Evolutionary conservation across 176 grass and related monocot species (phyloP).

Genomic region (Lolium multiflorum): DNA sequence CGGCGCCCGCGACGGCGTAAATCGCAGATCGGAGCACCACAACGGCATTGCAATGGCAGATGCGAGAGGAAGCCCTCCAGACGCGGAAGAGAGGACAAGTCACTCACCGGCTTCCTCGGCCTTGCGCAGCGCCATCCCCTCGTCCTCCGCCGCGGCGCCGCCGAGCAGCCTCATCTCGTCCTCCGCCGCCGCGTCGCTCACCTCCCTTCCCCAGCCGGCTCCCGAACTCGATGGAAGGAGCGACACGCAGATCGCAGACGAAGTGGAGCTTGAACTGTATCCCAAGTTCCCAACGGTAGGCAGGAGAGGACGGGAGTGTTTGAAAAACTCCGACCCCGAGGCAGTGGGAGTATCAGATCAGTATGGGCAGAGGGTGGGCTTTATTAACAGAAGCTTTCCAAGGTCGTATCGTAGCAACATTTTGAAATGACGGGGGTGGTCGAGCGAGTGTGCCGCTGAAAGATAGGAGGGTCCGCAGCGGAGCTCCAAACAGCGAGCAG

Average conservation of each 20-base stretch:
- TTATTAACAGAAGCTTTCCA: slow-evolving; percentile 42
- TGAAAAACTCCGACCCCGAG: slow-evolving; percentile 48
- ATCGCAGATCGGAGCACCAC: too few relatives aligned
- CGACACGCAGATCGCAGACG: background rate
- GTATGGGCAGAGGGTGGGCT: background rate
- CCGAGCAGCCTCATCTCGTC: slow-evolving; percentile 29
- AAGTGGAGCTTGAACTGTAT: background rate
- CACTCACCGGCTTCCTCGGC: slow-evolving; percentile 78
- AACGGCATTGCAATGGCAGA: too few relatives aligned
- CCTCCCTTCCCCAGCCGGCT: too few relatives aligned
- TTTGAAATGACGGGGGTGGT: slow-evolving; percentile 41
- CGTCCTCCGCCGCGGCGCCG: slow-evolving; percentile 31
- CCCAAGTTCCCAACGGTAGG: slow-evolving; percentile 31
- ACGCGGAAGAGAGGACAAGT: background rate
- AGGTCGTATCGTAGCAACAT: background rate
- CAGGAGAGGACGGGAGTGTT: slow-evolving; percentile 13
- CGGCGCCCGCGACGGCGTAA: background rate
- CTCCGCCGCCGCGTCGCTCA: background rate
- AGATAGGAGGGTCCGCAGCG: slow-evolving; percentile 36
- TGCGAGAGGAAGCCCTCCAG: too few relatives aligned
- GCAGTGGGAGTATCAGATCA: background rate
- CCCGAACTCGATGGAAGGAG: background rate
- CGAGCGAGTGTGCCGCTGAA: slow-evolving; percentile 12
- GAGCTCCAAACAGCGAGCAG: background rate
- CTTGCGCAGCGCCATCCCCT: slow-evolving; percentile 78